phyloP scores from a whole-genome alignment of 345 rosid genomes.

The Moricandia arvensis region DNA sequence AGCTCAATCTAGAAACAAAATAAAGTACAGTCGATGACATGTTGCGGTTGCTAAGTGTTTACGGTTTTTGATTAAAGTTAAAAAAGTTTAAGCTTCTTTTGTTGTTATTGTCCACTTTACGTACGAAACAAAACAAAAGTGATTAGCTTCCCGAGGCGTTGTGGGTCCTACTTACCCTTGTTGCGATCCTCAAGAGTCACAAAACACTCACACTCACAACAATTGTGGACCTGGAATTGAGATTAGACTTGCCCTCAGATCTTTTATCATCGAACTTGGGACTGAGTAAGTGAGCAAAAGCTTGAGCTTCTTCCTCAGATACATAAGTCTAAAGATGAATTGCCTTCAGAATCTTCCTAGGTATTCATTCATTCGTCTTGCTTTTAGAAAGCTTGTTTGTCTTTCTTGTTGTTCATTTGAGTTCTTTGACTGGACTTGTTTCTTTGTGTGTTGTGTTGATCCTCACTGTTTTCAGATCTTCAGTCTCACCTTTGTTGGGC shows the following conservation, averaged over 20 bases:
- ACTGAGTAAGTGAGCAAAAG: background rate
- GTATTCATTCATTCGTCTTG: conserved; percentile 28
- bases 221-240: background rate
- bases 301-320: conserved; percentile 1
- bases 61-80: background rate
- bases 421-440: background rate
- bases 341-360: conserved; percentile 63
- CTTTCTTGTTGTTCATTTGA: background rate
- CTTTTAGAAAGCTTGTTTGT: background rate
- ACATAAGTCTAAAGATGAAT: conserved; percentile 35
- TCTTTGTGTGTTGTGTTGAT: background rate
- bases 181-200: conserved; percentile 11
- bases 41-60: background rate
- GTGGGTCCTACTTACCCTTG: conserved; percentile 15
- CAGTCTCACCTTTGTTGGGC: conserved; percentile 46
- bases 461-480: conserved; percentile 47
- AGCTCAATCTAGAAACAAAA: background rate
- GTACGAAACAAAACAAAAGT: conserved; percentile 30
- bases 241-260: background rate
- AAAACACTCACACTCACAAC: background rate
- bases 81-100: background rate
- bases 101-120: conserved; percentile 7
- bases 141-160: conserved; percentile 16
- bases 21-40: background rate
- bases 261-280: background rate